Evolutionary conservation across 169 alveolate genomes (phyloP).

Genomic region (Eimeria necatrix): DNA sequence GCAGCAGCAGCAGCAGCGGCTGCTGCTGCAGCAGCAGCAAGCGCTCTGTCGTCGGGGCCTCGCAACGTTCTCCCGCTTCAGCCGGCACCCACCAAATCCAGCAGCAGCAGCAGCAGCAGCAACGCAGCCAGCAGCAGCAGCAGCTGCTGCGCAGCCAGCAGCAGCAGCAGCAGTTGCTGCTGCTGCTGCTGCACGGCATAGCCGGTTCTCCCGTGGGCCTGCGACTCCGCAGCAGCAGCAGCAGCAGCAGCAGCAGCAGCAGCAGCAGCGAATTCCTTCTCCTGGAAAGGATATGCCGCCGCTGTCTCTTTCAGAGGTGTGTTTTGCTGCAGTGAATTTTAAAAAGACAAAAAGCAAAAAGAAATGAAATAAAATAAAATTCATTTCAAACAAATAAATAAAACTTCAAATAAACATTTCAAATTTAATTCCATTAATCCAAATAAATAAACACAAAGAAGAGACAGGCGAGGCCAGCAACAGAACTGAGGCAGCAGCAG

Average conservation of each 20-base stretch:
- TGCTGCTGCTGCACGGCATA: neutral
- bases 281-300: neutral
- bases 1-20: neutral
- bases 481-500: too few species aligned
- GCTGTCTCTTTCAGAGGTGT: neutral
- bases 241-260: neutral
- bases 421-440: too few species aligned
- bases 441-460: too few species aligned
- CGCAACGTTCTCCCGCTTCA: neutral
- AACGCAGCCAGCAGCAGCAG: neutral
- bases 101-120: neutral
- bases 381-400: too few species aligned
- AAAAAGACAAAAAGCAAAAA: too few species aligned
- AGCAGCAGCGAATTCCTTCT: neutral
- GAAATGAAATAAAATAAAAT: too few species aligned
- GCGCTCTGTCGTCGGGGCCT: neutral
- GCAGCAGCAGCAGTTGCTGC: neutral
- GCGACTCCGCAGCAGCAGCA: neutral
- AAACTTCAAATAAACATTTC: too few species aligned
- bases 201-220: conserved; percentile 7
- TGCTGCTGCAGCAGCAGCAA: conserved; percentile 17
- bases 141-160: neutral
- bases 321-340: too few species aligned
- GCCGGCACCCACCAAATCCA: neutral
- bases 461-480: too few species aligned